phyloP scores from a whole-genome alignment of 352 stramenopile species.

The Phytophthora podocarpi region DNA sequence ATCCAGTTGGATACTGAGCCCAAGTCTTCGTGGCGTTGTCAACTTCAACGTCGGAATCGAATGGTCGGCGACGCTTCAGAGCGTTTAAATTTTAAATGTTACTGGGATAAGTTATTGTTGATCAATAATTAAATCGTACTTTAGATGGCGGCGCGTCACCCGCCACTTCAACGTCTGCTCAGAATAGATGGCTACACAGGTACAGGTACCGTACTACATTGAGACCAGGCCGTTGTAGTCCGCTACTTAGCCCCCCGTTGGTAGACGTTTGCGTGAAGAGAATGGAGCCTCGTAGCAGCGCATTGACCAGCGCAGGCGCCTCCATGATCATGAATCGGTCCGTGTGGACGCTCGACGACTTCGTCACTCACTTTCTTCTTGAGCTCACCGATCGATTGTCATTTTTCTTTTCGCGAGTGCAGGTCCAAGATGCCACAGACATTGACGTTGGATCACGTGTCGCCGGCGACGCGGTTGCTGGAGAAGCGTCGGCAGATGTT shows the following conservation, averaged over 20 bases:
- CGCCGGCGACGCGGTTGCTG: slow-evolving; percentile 90
- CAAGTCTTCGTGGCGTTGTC: slow-evolving; percentile 16
- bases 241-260: too few relatives aligned
- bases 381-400: too few relatives aligned
- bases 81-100: too few relatives aligned
- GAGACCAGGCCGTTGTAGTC: neutral
- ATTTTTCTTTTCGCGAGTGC: too few relatives aligned
- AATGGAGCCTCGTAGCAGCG: slow-evolving; percentile 62
- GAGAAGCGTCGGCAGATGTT: slow-evolving; percentile 97
- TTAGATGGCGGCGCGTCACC: too few relatives aligned
- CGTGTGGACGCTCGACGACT: too few relatives aligned
- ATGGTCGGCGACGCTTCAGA: slow-evolving; percentile 27
- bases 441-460: slow-evolving; percentile 93
- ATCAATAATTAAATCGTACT: too few relatives aligned
- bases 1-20: slow-evolving; percentile 16
- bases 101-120: too few relatives aligned
- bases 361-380: too few relatives aligned
- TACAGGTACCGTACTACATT: too few relatives aligned
- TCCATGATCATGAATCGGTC: slow-evolving; percentile 74
- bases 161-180: slow-evolving; percentile 13
- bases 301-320: slow-evolving; percentile 62
- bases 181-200: slow-evolving; percentile 34
- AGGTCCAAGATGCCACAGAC: slow-evolving; percentile 89
- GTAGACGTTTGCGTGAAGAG: neutral
- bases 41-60: slow-evolving; percentile 17